Conservation (phyloP, 768 basidiomycete species). For the Leccinum variicolor region DNA sequence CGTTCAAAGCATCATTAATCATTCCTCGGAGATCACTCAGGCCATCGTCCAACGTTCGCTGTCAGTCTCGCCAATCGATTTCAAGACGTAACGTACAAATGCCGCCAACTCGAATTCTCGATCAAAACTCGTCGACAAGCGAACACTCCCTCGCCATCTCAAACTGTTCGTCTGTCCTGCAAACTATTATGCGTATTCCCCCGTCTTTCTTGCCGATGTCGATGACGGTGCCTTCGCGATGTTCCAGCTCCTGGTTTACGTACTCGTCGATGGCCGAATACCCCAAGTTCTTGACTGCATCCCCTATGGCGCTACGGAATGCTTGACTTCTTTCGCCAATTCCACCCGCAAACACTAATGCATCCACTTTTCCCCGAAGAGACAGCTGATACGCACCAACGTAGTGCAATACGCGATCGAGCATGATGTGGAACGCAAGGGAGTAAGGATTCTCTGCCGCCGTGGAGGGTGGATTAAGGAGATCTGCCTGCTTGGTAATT, state of each 20-base stretch:
- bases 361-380: conserved; percentile 65
- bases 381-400: conserved; percentile 76
- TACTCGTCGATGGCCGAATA: conserved; percentile 46
- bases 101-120: conserved; percentile 3
- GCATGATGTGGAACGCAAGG: conserved; percentile 59
- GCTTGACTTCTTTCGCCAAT: conserved; percentile 75
- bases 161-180: conserved; percentile 63
- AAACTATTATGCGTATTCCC: conserved; percentile 48
- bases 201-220: conserved; percentile 39
- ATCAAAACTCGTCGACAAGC: conserved; percentile 12
- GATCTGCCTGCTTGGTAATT: conserved; percentile 49
- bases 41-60: not conserved
- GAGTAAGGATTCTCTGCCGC: conserved; percentile 36
- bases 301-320: conserved; percentile 56
- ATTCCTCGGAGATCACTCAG: not conserved
- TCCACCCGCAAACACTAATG: conserved; percentile 82
- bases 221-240: conserved; percentile 38
- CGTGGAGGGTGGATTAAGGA: conserved; percentile 15
- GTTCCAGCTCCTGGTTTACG: conserved; percentile 43
- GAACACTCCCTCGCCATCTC: conserved; percentile 47
- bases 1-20: not conserved
- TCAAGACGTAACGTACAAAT: not conserved
- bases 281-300: conserved; percentile 53
- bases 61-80: not conserved
- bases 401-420: conserved; percentile 71